These are phyloP conservation scores for Lachnellula cervina DNA, from an alignment of 2,329 filamentous ascomycete genomes.

Conservation along the genomic window DNA sequence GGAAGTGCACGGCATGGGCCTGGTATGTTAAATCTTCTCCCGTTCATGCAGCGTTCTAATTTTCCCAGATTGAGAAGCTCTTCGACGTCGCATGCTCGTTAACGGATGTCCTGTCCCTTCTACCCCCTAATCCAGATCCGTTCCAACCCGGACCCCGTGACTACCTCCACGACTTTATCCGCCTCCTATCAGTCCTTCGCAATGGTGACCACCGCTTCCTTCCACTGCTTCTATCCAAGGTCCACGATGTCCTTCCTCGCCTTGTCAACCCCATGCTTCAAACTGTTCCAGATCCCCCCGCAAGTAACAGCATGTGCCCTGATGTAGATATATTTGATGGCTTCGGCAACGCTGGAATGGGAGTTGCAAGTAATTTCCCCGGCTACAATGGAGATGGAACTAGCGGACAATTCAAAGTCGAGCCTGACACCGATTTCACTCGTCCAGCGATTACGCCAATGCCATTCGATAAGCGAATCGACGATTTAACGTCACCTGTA, in stretches of 20 bases:
- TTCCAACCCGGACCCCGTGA: conserved; percentile 67
- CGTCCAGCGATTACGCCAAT: conserved; percentile 15
- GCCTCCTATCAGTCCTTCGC: conserved; percentile 65
- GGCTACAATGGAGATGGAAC: conserved; percentile 25
- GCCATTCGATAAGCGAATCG: conserved; percentile 24
- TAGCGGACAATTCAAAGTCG: conserved; percentile 29
- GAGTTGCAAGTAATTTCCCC: conserved; percentile 26
- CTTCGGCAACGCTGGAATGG: conserved; percentile 59
- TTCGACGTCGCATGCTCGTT: conserved; percentile 71
- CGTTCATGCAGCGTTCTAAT: conserved; percentile 7
- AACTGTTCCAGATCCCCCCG: conserved; percentile 49
- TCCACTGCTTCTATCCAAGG: conserved; percentile 70
- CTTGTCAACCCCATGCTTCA: conserved; percentile 57
- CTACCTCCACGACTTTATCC: conserved; percentile 65
- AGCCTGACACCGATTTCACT: conserved; percentile 22
- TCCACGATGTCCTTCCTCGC: conserved; percentile 64
- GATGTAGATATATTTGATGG: conserved; percentile 61
- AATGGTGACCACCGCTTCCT: conserved; percentile 72
- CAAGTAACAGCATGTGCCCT: conserved; percentile 25
- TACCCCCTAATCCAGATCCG: conserved; percentile 53
- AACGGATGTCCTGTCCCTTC: conserved; percentile 66
- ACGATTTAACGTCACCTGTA: conserved; percentile 25
- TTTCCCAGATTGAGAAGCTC: conserved; percentile 65
- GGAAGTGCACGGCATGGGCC: conserved; percentile 68
- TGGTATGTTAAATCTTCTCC: conserved; percentile 48